Percentiles rank a stretch among this genome's conserved stretches.
phyloP scores from a whole-genome alignment of 164 flowering plant genomes.

The Protea cynaroides region DNA sequence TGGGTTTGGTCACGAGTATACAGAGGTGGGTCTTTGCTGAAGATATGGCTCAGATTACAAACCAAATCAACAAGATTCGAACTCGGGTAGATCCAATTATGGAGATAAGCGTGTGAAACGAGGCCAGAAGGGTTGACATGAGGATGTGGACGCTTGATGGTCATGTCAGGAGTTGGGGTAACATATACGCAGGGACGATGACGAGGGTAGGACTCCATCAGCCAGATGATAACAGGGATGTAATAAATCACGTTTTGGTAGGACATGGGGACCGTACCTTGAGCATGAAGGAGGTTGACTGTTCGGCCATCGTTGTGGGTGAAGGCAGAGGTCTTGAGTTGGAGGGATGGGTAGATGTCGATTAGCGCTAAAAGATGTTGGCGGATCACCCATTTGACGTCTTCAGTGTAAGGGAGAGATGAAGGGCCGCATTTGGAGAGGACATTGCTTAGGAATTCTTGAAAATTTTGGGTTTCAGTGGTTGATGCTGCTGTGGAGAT shows the following conservation, averaged over 20 bases:
- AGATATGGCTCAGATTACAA: too few relatives aligned
- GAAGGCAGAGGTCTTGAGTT: conserved; percentile 53
- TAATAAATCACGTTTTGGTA: conserved; percentile 53
- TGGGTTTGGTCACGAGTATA: too few relatives aligned
- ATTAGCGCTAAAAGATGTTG: conserved; percentile 50
- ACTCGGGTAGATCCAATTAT: too few relatives aligned
- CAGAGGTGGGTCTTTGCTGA: too few relatives aligned
- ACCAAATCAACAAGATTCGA: too few relatives aligned
- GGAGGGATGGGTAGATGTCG: conserved; percentile 50
- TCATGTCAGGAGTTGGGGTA: background rate
- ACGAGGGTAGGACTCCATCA: conserved; percentile 37
- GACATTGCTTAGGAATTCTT: conserved; percentile 45
- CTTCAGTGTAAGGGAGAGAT: conserved; percentile 57
- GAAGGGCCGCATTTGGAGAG: conserved; percentile 70
- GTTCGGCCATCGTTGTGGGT: conserved; percentile 76
- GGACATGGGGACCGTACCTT: conserved; percentile 58
- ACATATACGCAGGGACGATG: conserved; percentile 57
- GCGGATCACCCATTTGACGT: conserved; percentile 64
- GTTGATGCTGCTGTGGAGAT: too few relatives aligned
- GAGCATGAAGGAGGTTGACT: conserved; percentile 62
- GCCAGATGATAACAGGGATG: conserved; percentile 45
- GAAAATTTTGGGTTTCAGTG: too few relatives aligned
- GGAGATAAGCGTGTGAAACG: too few relatives aligned
- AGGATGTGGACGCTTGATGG: too few relatives aligned
- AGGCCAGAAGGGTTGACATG: too few relatives aligned